A percentile compares a stretch with the other conserved stretches of the same genome.
Conservation (phyloP, 768 basidiomycete species). For the Termitomyces sp. region DNA sequence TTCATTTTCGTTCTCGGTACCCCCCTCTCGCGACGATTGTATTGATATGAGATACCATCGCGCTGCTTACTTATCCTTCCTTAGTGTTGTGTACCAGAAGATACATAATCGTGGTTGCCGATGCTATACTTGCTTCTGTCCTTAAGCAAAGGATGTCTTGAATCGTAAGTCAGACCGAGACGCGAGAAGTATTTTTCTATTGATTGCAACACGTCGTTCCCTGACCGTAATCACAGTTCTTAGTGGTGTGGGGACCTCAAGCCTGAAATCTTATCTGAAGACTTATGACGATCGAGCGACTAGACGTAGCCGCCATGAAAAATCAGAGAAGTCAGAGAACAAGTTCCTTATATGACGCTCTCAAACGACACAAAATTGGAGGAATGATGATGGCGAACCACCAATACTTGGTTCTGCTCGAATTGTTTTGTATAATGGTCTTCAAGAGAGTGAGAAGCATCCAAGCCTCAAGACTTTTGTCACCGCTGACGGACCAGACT, state of each 20-base stretch:
- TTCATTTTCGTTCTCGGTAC: conserved; percentile 7
- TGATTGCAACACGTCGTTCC: neutral
- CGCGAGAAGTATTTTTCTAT: neutral
- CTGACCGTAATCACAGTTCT: neutral
- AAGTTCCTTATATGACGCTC: neutral
- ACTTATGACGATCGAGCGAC: neutral
- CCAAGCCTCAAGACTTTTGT: neutral
- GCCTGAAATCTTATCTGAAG: neutral
- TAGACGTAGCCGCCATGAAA: neutral
- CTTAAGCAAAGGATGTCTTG: conserved; percentile 1
- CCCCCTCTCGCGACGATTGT: conserved; percentile 10
- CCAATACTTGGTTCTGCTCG: neutral
- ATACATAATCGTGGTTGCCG: conserved; percentile 3
- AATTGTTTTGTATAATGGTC: neutral
- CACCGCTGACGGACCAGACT: neutral
- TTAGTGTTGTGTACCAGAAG: conserved; percentile 5
- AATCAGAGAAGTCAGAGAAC: neutral
- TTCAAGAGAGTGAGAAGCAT: neutral
- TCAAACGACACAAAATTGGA: neutral
- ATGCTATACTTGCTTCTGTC: neutral
- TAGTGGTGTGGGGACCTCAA: too few relatives aligned
- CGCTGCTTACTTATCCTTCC: neutral
- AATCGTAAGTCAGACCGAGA: neutral
- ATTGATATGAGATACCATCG: conserved; percentile 7
- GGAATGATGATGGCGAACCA: neutral